These are phyloP conservation scores for Marasmius tenuissimus DNA, from an alignment of 1,284 basidiomycete genomes.

Conservation along the genomic window DNA sequence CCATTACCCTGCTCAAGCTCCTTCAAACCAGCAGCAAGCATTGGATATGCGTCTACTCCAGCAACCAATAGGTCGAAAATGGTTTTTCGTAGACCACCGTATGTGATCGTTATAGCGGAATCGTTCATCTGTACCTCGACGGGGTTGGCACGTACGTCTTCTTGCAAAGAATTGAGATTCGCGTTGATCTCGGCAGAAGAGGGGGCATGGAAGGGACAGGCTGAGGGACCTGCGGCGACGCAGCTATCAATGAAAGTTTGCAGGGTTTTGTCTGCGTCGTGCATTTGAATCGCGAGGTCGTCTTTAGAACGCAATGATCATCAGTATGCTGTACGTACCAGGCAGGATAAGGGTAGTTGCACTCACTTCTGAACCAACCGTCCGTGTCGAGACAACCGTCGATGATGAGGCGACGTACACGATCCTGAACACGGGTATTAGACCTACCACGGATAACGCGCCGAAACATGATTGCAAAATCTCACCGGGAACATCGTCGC, in stretches of 20 bases:
- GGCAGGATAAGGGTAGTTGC: background rate
- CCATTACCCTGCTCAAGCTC: conserved; percentile 36
- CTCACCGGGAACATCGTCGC: conserved; percentile 48
- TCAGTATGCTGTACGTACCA: too few species aligned
- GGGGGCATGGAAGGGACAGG: background rate
- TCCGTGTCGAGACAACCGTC: conserved; percentile 33
- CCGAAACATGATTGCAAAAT: background rate
- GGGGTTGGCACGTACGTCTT: background rate
- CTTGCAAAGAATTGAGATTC: background rate
- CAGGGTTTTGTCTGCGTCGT: conserved; percentile 22
- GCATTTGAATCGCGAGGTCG: conserved; percentile 21
- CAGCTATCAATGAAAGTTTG: background rate
- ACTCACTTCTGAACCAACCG: conserved; percentile 29
- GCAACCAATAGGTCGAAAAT: background rate
- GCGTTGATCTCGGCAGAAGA: background rate
- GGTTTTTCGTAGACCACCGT: background rate
- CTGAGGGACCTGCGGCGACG: background rate
- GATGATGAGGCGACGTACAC: conserved; percentile 36
- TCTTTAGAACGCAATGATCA: conserved; percentile 9
- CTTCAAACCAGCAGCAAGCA: conserved; percentile 36
- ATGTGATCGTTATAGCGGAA: background rate
- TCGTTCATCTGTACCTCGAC: background rate
- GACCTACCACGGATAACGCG: background rate
- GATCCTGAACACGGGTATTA: conserved; percentile 27
- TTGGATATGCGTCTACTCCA: conserved; percentile 28